Evolutionary conservation across 768 basidiomycete genomes (phyloP), one percentile per base, ranked within the genome.

Genomic region (Tulasnella sp.): DNA sequence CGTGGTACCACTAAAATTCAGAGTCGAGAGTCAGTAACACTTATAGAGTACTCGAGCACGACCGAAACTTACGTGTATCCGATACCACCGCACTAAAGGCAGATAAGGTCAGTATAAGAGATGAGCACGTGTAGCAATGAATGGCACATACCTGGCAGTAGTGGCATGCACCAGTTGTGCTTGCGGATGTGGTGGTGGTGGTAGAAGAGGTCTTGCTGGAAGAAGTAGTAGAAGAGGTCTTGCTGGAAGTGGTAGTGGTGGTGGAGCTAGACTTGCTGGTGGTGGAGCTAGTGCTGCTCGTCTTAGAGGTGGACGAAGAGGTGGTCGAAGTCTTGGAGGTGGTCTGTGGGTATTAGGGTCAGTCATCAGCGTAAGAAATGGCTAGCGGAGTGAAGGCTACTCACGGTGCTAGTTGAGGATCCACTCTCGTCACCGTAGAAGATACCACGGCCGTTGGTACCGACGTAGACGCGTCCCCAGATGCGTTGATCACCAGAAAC

Each of bases 361-460:
- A 20, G 35, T 11, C 7, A 2, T 11, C 20, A 35, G 2, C 11
- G 3, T 11, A 32, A 15, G 15, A 9, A 20, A 26, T 26, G 61
- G 11, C 20, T 5, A n/a, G n/a, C 10, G 51, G 61, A 3, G 26
- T 3, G n/a, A 18, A 32, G n/a, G 37, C 15, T 48, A 75, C 74
- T 48, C 16, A 61, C 74, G 44, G 69, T 73, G 44, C 40, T 44
- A 0, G 77, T 70, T 3, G 39, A 39, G 13, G 74, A 5, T 32
- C 77, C 70, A 44, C 70, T 71, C 7, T 70, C 77, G 67, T 72
- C 37, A 37, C 78, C 78, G 74, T 79, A 79, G 75, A 79, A 79
- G 69, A 79, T 79, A 35, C 78, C 78, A 44, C 78, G 78, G 15
- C 78, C 78, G 67, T 79, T 79, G 29, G 78, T 79, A 13, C 78